Percentiles rank a stretch among this genome's conserved stretches.
Evolutionary conservation across 2,329 filamentous ascomycete species (phyloP).

Genomic region (Verticillium zaregamsianum): DNA sequence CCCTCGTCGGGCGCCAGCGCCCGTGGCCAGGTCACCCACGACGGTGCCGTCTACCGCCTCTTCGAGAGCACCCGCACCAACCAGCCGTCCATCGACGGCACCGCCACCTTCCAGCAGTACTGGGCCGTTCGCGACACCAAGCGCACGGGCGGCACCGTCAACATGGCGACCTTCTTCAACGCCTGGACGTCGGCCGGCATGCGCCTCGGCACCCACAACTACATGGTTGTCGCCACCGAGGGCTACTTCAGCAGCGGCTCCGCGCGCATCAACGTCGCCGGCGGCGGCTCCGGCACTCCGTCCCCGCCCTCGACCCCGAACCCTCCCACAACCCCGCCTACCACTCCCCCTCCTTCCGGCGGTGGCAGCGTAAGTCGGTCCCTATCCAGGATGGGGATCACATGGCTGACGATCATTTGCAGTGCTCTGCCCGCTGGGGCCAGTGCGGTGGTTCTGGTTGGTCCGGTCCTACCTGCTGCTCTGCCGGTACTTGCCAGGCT

Average conservation of each 20-base stretch:
- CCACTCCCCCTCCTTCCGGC: not conserved
- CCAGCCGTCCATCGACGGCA: conserved; percentile 50
- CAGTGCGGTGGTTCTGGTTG: conserved; percentile 20
- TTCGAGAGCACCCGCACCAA: conserved; percentile 44
- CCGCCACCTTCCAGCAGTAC: conserved; percentile 49
- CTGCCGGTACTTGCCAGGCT: conserved; percentile 15
- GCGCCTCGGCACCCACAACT: conserved; percentile 45
- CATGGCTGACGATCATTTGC: not conserved
- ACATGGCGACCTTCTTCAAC: conserved; percentile 47
- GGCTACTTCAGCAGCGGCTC: conserved; percentile 34
- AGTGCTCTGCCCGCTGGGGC: conserved; percentile 15
- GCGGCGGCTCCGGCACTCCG: conserved; percentile 4
- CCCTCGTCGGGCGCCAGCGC: conserved; percentile 20
- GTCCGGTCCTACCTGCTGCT: conserved; percentile 19
- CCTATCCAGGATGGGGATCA: too few relatives aligned
- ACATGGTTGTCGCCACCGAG: conserved; percentile 48
- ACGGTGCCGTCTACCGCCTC: conserved; percentile 50
- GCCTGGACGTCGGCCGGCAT: conserved; percentile 47
- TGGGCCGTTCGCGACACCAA: conserved; percentile 44
- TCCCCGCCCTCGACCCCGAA: conserved; percentile 1
- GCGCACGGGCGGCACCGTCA: conserved; percentile 48
- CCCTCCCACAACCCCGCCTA: conserved; percentile 4
- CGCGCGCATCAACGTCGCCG: conserved; percentile 16
- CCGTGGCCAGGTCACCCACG: conserved; percentile 45
- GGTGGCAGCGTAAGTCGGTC: conserved; percentile 4